Conservation (phyloP, 2,329 filamentous ascomycete genomes). For the Fusarium caatingaense region DNA sequence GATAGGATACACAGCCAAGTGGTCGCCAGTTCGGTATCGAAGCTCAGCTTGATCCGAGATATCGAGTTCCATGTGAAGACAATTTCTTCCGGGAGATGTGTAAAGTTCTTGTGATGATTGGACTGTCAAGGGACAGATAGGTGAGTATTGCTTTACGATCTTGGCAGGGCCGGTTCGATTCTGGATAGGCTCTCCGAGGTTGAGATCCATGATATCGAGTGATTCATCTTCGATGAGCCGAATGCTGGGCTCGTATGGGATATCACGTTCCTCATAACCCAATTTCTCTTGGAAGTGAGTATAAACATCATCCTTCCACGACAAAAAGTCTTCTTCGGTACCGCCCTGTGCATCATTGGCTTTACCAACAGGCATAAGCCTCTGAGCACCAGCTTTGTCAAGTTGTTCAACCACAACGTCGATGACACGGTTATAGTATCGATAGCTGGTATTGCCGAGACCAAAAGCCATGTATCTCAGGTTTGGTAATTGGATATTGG, state of each 20-base stretch:
- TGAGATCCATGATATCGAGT: conserved; percentile 38
- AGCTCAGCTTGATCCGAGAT: conserved; percentile 45
- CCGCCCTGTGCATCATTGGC: conserved; percentile 50
- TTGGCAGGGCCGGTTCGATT: conserved; percentile 36
- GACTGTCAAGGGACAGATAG: conserved; percentile 30
- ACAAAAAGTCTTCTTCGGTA: conserved; percentile 53
- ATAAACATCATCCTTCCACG: conserved; percentile 50
- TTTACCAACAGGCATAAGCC: conserved; percentile 45
- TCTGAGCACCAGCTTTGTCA: conserved; percentile 45
- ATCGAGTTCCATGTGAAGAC: conserved; percentile 53
- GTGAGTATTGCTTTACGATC: conserved; percentile 38
- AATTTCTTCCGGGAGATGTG: conserved; percentile 44
- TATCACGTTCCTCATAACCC: conserved; percentile 38
- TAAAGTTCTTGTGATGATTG: conserved; percentile 36
- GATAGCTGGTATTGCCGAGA: conserved; percentile 54
- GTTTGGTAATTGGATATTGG: conserved; percentile 25
- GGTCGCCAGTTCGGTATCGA: conserved; percentile 55
- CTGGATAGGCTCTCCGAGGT: conserved; percentile 40
- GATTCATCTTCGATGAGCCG: conserved; percentile 40
- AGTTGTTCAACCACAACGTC: conserved; percentile 44
- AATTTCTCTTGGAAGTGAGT: conserved; percentile 33
- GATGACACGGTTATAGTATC: conserved; percentile 53
- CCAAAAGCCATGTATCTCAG: conserved; percentile 53
- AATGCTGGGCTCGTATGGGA: conserved; percentile 39
- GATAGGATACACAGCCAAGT: conserved; percentile 55